Conservation (phyloP, 106 monocot genomes). For the Dioscorea zingiberensis region DNA sequence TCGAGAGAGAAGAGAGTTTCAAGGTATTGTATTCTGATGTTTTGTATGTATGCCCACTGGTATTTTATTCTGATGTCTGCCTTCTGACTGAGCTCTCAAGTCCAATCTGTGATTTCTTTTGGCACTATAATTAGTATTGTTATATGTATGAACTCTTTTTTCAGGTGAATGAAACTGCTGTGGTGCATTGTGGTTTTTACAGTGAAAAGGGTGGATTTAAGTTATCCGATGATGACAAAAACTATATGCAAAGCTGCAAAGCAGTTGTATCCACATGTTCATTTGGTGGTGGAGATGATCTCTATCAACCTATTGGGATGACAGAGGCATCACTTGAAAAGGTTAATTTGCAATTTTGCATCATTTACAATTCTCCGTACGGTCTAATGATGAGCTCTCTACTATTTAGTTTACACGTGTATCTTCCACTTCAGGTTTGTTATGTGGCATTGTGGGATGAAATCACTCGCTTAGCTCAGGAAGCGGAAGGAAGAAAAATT, state of each 20-base stretch:
- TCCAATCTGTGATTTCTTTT: no score
- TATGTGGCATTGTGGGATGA: slow-evolving; percentile 99
- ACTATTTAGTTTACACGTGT: neutral
- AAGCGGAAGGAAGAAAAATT: slow-evolving; percentile 55
- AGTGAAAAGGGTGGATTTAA: slow-evolving; percentile 80
- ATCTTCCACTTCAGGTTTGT: slow-evolving; percentile 61
- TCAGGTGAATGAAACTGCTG: slow-evolving; percentile 61
- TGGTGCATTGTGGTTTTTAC: slow-evolving; percentile 94
- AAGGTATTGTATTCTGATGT: slow-evolving; percentile 31
- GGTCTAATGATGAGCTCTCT: neutral
- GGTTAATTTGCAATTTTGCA: slow-evolving; percentile 22
- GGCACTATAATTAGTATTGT: neutral
- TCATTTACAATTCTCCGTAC: neutral
- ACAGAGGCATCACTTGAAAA: slow-evolving; percentile 62
- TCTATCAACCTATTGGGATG: slow-evolving; percentile 98
- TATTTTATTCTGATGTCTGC: neutral
- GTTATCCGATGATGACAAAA: slow-evolving; percentile 76
- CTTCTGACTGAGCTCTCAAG: no score
- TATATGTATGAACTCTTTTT: slow-evolving; percentile 3
- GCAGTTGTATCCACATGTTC: slow-evolving; percentile 94
- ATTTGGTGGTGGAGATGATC: slow-evolving; percentile 40
- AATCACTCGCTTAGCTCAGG: slow-evolving; percentile 67
- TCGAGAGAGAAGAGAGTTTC: slow-evolving; percentile 87
- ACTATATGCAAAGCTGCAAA: slow-evolving; percentile 72
- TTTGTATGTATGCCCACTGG: neutral